Conservation (phyloP, 2,329 filamentous ascomycete genomes). For the Fusarium torulosum region DNA sequence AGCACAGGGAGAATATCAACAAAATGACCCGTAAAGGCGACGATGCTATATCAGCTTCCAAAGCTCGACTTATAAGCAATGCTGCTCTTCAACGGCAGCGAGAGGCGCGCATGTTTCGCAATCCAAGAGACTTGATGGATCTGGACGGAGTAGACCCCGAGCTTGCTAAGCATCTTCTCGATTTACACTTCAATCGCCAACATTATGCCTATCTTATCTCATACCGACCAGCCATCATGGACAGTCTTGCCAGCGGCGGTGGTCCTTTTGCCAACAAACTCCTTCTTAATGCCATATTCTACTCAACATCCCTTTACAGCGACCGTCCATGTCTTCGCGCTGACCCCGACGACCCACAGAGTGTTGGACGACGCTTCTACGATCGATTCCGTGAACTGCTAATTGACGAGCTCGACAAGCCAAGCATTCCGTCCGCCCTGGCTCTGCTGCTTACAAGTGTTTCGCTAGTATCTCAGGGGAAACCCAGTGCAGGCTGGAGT, state of each 20-base stretch:
- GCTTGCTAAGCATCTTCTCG: conserved; percentile 53
- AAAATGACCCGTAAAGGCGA: conserved; percentile 48
- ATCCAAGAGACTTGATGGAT: conserved; percentile 51
- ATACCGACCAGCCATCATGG: conserved; percentile 56
- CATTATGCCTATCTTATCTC: conserved; percentile 55
- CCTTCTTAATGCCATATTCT: conserved; percentile 57
- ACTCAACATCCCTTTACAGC: conserved; percentile 55
- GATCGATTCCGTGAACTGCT: conserved; percentile 54
- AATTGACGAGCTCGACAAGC: conserved; percentile 50
- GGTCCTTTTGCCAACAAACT: conserved; percentile 55
- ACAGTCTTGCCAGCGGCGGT: conserved; percentile 52
- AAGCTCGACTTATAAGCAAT: conserved; percentile 54
- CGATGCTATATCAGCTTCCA: conserved; percentile 48
- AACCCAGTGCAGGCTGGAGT: conserved; percentile 54
- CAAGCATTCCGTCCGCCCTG: conserved; percentile 55
- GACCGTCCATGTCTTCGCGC: conserved; percentile 52
- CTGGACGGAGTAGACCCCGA: conserved; percentile 53
- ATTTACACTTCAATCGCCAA: conserved; percentile 56
- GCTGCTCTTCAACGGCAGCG: conserved; percentile 52
- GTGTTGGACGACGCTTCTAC: conserved; percentile 55
- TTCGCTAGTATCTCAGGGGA: conserved; percentile 51
- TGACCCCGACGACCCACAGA: conserved; percentile 52
- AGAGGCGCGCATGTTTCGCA: conserved; percentile 50
- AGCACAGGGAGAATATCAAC: conserved; percentile 49
- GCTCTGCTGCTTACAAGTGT: conserved; percentile 53